phyloP scores from a whole-genome alignment of 805 yeast species.

The Candida boleticola region DNA sequence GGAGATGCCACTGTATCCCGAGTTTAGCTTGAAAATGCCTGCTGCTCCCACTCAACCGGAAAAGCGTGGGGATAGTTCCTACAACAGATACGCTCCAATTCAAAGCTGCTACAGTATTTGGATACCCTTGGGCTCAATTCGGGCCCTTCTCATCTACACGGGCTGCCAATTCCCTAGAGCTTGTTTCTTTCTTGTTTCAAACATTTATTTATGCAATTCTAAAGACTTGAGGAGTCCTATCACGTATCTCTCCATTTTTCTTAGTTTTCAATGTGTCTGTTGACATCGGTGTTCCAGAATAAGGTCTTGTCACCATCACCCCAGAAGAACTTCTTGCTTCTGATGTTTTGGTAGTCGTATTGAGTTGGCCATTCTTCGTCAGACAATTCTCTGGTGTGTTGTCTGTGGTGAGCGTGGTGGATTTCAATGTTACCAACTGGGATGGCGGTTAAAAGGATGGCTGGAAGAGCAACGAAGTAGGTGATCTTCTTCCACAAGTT shows the following conservation, averaged over 20 bases:
- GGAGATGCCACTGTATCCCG: too few relatives aligned
- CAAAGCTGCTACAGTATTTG: too few relatives aligned
- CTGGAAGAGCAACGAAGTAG: slow-evolving; percentile 77
- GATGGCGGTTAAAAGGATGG: slow-evolving; percentile 69
- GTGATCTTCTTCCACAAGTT: slow-evolving; percentile 85
- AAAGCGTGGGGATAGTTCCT: too few relatives aligned
- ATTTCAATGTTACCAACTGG: slow-evolving; percentile 80
- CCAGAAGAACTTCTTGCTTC: slow-evolving; percentile 92
- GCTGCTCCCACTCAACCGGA: too few relatives aligned
- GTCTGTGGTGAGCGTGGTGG: slow-evolving; percentile 89
- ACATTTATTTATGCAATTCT: not conserved
- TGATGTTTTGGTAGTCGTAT: slow-evolving; percentile 88
- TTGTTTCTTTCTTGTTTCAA: too few relatives aligned
- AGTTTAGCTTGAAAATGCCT: too few relatives aligned
- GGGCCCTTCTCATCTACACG: too few relatives aligned
- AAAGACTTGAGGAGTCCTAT: too few relatives aligned
- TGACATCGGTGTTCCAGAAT: slow-evolving; percentile 92
- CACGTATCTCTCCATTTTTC: too few relatives aligned
- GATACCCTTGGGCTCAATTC: too few relatives aligned
- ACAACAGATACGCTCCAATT: too few relatives aligned
- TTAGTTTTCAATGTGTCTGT: slow-evolving; percentile 68
- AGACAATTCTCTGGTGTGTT: slow-evolving; percentile 65
- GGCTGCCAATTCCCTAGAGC: too few relatives aligned
- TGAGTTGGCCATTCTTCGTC: slow-evolving; percentile 93
- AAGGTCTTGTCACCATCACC: slow-evolving; percentile 97